Conservation (phyloP, 805 yeast genomes). For the Candida sakaeoensis region DNA sequence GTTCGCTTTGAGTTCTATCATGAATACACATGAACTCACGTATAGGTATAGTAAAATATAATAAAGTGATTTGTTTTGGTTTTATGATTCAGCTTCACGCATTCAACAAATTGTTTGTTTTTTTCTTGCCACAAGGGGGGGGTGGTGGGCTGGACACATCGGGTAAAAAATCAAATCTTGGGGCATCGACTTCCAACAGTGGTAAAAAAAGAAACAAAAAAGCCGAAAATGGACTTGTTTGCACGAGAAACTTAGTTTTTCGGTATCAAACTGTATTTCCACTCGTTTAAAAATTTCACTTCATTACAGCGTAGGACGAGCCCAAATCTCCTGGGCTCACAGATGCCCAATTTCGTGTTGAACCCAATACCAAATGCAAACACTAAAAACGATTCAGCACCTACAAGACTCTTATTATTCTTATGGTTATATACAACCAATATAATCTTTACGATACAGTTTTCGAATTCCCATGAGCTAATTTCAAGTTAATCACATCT, state of each 20-base stretch:
- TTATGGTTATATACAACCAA: too few relatives aligned
- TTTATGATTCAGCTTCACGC: background rate
- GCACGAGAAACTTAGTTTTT: background rate
- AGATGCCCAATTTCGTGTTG: background rate
- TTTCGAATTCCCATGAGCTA: too few relatives aligned
- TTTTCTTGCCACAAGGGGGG: background rate
- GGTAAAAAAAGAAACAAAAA: background rate
- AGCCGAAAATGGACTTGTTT: background rate
- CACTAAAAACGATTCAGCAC: too few relatives aligned
- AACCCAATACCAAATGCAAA: background rate
- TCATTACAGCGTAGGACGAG: background rate
- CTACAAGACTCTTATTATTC: too few relatives aligned
- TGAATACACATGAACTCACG: too few relatives aligned
- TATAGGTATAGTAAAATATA: too few relatives aligned
- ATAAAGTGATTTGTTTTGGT: background rate
- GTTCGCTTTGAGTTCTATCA: too few relatives aligned
- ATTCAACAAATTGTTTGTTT: too few relatives aligned
- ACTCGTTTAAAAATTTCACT: background rate
- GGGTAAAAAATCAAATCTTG: background rate
- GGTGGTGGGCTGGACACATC: background rate
- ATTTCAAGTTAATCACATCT: too few relatives aligned
- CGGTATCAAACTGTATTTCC: constrained; percentile 7
- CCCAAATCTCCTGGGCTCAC: background rate
- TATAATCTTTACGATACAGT: too few relatives aligned
- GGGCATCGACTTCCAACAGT: background rate